Base-by-base conservation (phyloP, 805 yeast species). In the Suhomyces faveliae region DNA sequence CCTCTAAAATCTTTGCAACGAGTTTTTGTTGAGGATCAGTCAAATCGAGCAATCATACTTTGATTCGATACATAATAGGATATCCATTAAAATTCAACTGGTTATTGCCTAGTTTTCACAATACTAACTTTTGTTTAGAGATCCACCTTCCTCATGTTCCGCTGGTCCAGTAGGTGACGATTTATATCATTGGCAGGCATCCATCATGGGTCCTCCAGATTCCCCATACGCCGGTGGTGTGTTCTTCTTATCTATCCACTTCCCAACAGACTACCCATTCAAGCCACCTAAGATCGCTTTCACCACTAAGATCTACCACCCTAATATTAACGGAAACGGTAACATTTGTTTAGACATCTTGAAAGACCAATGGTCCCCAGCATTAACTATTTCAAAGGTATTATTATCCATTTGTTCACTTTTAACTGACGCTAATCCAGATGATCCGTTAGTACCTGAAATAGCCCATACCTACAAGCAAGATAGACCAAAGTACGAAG, bases 101-200 rank as follows among this genome's bases (percentile, higher is more conserved):
- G 21, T 15, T 9, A 11, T 17, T 8, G 38, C 8, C 12, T 10
- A 6, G 35, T 15, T 30, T 2, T 24, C 25, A 21, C 2, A 8
- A 20, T 37, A 37, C 64, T 50, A 51, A 47, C 56, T 24, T 41
- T 17, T 38, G 33, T 42, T 4, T 60, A 89, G 96, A 79, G 99
- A 92, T 69, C 99, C 99, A 55, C 98, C 98, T 61, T 87, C 97
- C 53, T 91, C 97, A 40, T 94, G 98, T 74, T 90, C 97, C 20
- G 99, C 99, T 9, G 99, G 99, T 37, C 99, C 99, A 60, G 94
- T 89, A 40, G 97, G 97, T 42, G 98, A 94, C 61, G 99, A 92
- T 70, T 77, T 92, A 65, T 94, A 87, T 76, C 98, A 92, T 77
- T 94, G 99, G 99, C 98, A 94, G 75, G 99, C 98, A 37, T 91